A percentile compares a stretch with the other conserved stretches of the same genome.
phyloP scores from a whole-genome alignment of 78 protist species.

The Polysphondylium violaceum region DNA sequence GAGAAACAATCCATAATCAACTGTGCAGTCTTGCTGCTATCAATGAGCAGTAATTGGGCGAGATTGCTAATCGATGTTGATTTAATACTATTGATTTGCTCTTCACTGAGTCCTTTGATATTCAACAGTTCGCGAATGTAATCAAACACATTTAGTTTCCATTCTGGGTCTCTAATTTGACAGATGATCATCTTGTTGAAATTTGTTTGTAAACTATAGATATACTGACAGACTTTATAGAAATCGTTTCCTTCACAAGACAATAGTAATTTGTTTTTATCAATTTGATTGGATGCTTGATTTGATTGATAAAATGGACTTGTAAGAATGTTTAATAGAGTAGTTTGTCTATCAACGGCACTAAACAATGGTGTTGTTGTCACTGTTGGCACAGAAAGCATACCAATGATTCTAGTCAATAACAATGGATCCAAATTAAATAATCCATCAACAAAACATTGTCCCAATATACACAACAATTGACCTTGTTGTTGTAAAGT shows the following conservation, averaged over 20 bases:
- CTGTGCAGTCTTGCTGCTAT: conserved; percentile 65
- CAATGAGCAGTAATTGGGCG: conserved; percentile 65
- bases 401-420: conserved; percentile 32
- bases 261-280: conserved; percentile 28
- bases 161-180: conserved; percentile 54
- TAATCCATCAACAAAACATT: neutral
- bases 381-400: conserved; percentile 24
- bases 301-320: neutral
- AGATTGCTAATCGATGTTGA: conserved; percentile 33
- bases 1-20: conserved; percentile 71
- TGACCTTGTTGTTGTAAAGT: conserved; percentile 66
- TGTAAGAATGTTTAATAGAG: neutral
- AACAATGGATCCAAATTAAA: conserved; percentile 6
- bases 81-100: neutral
- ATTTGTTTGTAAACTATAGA: conserved; percentile 28
- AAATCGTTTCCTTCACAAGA: conserved; percentile 64
- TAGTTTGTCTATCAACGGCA: conserved; percentile 6
- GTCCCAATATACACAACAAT: conserved; percentile 17
- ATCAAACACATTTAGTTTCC: conserved; percentile 5
- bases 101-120: neutral
- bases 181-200: conserved; percentile 53
- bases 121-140: conserved; percentile 26
- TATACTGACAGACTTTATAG: conserved; percentile 41
- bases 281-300: neutral
- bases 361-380: conserved; percentile 23